Base-by-base conservation (phyloP, 2,329 filamentous ascomycete genomes). In the Pestalotiopsis sp. region DNA sequence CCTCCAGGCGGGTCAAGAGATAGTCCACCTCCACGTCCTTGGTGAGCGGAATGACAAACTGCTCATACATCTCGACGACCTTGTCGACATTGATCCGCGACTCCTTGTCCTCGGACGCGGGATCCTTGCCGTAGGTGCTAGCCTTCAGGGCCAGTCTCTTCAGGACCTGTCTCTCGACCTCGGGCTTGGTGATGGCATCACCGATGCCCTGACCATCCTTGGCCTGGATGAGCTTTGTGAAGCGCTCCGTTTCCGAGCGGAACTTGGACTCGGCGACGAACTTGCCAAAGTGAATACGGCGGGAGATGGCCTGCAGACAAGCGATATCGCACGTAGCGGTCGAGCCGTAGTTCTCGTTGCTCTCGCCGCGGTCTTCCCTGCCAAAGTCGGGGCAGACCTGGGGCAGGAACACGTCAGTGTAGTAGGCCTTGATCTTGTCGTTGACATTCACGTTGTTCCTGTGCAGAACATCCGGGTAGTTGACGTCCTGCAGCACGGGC, bases 21-120 rank as follows among this genome's bases (percentile, higher is more conserved):
- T 99, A 99, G 75, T 99, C 96, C 11, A 99, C 94, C 85, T 99
- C 96, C 55, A 99, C 95, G 72, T 94, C 92, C 81, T 99, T 99
- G n/a, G 96, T 99, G 79, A 98, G 82, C 0, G 96, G 96, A 74
- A 99, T 99, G 70, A 99, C 95, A 81, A 93, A 93, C 79, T 97
- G 89, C 86, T 90, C 90, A 83, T 97, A 97, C 92, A 97, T 95
- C 71, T 87, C 86, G 65, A 97, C 93, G 27, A 97, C 94, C 1
- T 95, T 95, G 70, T 98, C 94, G 2, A 93, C 93, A 77, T 98
- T 91, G 76, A 99, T 97, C 87, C 98, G 98, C 72, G 84, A 85
- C 67, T 85, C 83, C n/a, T 85, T 86, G 17, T 86, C 84, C 6
- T 83, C 83, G 4, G 88, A 84, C 63, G 91, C 92, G 1, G 96